Evolutionary conservation across 2,329 filamentous ascomycete species (phyloP).

Genomic region (Trichoderma endophyticum): DNA sequence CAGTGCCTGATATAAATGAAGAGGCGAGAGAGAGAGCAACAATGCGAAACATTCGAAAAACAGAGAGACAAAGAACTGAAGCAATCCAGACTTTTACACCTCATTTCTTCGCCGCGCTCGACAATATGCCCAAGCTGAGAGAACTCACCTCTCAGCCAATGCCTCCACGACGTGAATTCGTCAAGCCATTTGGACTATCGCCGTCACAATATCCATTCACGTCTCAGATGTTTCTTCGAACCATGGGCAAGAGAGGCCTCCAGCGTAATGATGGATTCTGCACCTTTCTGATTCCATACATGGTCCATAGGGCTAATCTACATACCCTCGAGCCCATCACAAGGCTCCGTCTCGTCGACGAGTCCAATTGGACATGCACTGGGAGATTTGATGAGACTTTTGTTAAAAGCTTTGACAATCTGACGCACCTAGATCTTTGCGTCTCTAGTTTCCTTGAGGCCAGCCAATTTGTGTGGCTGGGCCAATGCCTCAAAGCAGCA

Average conservation of each 20-base stretch:
- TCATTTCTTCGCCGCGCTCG: neutral
- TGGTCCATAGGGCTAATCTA: neutral
- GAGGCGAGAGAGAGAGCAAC: too few species aligned
- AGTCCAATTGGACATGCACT: neutral
- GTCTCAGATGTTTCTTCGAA: neutral
- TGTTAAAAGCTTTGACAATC: neutral
- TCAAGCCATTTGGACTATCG: neutral
- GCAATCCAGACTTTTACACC: neutral
- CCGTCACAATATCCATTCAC: neutral
- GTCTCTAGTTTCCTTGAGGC: neutral
- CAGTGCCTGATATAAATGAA: too few species aligned
- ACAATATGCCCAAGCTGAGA: neutral
- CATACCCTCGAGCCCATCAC: neutral
- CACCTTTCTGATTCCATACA: neutral
- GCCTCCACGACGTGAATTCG: neutral
- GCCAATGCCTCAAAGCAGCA: neutral
- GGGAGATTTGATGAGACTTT: neutral
- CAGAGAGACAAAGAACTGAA: neutral
- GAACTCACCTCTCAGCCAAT: neutral
- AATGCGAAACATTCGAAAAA: neutral
- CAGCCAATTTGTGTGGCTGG: neutral
- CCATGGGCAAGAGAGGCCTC: too few species aligned
- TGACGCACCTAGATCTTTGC: neutral
- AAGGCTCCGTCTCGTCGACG: neutral
- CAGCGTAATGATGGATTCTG: neutral